Evolutionary conservation across 768 basidiomycete genomes (phyloP).

Genomic region (Fomitopsis serialis): DNA sequence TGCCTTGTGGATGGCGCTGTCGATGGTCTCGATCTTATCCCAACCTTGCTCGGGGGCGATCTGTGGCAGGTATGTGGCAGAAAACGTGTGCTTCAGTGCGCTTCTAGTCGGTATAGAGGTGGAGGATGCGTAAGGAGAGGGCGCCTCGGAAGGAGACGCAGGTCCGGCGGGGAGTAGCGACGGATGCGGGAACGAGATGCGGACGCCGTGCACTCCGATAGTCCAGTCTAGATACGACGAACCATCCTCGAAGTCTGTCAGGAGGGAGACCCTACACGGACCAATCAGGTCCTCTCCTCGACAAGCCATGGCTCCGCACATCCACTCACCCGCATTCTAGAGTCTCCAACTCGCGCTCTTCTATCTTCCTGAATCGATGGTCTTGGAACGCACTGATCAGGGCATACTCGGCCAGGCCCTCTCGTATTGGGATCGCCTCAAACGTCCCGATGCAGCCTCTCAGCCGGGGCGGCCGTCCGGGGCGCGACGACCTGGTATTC

Average conservation of each 20-base stretch:
- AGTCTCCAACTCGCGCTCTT: slow-evolving; percentile 64
- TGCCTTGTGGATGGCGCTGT: slow-evolving; percentile 90
- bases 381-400: slow-evolving; percentile 89
- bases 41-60: slow-evolving; percentile 93
- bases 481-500: slow-evolving; percentile 67
- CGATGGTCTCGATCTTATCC: slow-evolving; percentile 84
- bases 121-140: slow-evolving; percentile 69
- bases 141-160: slow-evolving; percentile 51
- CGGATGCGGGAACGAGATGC: slow-evolving; percentile 83
- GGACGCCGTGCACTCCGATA: slow-evolving; percentile 87
- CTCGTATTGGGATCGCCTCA: slow-evolving; percentile 61
- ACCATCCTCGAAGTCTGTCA: slow-evolving; percentile 90
- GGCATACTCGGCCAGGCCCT: slow-evolving; percentile 87
- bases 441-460: slow-evolving; percentile 97
- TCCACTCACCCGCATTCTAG: slow-evolving; percentile 82
- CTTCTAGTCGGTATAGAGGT: slow-evolving; percentile 47
- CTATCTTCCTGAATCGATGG: slow-evolving; percentile 77
- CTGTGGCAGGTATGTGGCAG: slow-evolving; percentile 91
- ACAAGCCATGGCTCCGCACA: neutral
- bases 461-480: slow-evolving; percentile 57
- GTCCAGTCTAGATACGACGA: slow-evolving; percentile 89
- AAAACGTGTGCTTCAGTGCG: slow-evolving; percentile 54
- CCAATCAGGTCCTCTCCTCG: neutral
- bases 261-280: slow-evolving; percentile 69
- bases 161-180: slow-evolving; percentile 41